Percentiles rank a stretch among this genome's conserved stretches.
phyloP scores from a whole-genome alignment of 257 asterid species.

The Hygrophila difformis region DNA sequence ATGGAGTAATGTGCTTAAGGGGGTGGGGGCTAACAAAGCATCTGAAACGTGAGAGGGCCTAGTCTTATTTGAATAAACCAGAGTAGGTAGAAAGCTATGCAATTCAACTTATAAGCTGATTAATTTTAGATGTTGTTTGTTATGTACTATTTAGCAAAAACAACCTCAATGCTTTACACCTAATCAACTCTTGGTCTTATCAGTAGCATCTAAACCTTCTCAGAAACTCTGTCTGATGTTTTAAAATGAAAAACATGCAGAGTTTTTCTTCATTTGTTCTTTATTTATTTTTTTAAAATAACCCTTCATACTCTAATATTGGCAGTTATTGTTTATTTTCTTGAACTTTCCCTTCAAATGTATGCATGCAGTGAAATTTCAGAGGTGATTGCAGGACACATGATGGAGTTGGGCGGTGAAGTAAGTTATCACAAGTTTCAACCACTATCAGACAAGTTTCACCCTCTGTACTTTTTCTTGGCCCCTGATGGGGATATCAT shows the following conservation, averaged over 20 bases:
- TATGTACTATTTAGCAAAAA: background rate
- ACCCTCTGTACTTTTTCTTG: slow-evolving; percentile 69
- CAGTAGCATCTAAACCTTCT: too few species aligned
- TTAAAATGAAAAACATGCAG: too few species aligned
- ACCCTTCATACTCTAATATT: background rate
- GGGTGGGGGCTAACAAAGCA: background rate
- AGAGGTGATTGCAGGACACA: slow-evolving; percentile 52
- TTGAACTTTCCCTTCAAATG: slow-evolving; percentile 13
- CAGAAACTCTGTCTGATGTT: too few species aligned
- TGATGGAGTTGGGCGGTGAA: slow-evolving; percentile 75
- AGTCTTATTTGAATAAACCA: background rate
- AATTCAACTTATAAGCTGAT: slow-evolving; percentile 3
- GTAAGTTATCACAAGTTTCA: slow-evolving; percentile 70
- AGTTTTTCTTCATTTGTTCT: too few species aligned
- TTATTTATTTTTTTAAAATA: too few species aligned
- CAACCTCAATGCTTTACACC: too few species aligned
- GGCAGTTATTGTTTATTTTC: background rate
- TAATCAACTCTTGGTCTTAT: too few species aligned
- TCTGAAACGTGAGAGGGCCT: background rate
- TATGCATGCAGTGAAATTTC: slow-evolving; percentile 56
- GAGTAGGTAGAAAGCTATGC: background rate
- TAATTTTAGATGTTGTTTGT: background rate
- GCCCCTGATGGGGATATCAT: slow-evolving; percentile 47
- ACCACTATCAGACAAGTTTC: slow-evolving; percentile 42
- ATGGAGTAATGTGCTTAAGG: slow-evolving; percentile 1